Percentiles rank a stretch among this genome's conserved stretches.
Evolutionary conservation across 1,284 basidiomycete species (phyloP).

Genomic region (Austroboletus niveus): DNA sequence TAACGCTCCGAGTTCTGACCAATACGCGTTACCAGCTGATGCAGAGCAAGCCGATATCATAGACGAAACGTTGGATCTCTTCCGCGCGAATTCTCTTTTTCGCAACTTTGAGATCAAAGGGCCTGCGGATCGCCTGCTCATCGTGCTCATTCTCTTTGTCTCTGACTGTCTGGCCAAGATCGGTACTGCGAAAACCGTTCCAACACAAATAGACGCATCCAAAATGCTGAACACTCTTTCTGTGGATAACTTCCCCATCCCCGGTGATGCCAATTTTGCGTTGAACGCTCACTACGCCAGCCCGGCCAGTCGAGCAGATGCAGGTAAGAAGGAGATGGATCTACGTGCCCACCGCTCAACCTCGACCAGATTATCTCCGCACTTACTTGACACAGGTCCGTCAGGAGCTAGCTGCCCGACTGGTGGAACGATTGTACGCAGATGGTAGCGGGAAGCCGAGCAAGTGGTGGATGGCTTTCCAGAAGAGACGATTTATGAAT

Average conservation of each 20-base stretch:
- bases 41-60: slow-evolving; percentile 84
- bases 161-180: slow-evolving; percentile 96
- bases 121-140: slow-evolving; percentile 92
- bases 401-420: slow-evolving; percentile 84
- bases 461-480: slow-evolving; percentile 99
- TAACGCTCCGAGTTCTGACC: background rate
- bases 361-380: slow-evolving; percentile 72
- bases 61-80: slow-evolving; percentile 95
- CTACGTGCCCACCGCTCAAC: slow-evolving; percentile 1
- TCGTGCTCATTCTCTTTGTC: slow-evolving; percentile 97
- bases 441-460: slow-evolving; percentile 86
- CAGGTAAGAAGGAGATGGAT: slow-evolving; percentile 57
- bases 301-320: slow-evolving; percentile 76
- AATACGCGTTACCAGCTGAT: slow-evolving; percentile 54
- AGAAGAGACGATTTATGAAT: slow-evolving; percentile 95
- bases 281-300: slow-evolving; percentile 90
- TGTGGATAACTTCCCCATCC: slow-evolving; percentile 90
- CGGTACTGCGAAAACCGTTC: slow-evolving; percentile 61
- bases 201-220: slow-evolving; percentile 81
- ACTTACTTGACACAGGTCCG: slow-evolving; percentile 91
- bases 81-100: slow-evolving; percentile 98
- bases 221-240: slow-evolving; percentile 91
- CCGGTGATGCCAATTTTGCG: slow-evolving; percentile 94
- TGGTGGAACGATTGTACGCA: slow-evolving; percentile 88
- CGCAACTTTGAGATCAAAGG: slow-evolving; percentile 99